Base-by-base conservation (phyloP, 371 early-diverging fungal species). In the Capniomyces stellatus region DNA sequence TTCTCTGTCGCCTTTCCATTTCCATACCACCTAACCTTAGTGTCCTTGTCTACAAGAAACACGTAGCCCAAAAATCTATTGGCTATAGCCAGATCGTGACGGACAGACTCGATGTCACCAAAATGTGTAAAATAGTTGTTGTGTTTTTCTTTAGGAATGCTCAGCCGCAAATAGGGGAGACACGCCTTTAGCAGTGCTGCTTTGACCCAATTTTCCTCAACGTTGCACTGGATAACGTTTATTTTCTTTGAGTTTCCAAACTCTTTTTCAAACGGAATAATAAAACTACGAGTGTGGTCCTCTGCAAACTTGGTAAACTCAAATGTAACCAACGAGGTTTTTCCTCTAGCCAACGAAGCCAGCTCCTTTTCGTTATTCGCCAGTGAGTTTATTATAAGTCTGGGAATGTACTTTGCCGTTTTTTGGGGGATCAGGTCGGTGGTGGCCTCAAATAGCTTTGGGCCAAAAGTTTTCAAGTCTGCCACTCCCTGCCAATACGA, bases 191-290 rank as follows among this genome's bases (percentile, higher is more conserved):
- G 52, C 31, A 68, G 55, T 12, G 51, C 46, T 3, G 62, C 69
- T 62, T 69, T 69, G n/a, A 61, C 57, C 59, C 56, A 61, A 42
- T 69, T 69, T 54, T 69, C 69, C 51, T 66, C 66, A 25, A 66
- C 54, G 19, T 66, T 66, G 19, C 58, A 51, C 63, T 54, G 57
- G 29, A 64, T 51, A 0, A 59, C 55, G 43, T 67, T 58, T 22
- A 50, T 51, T 1, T 49, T 35, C 12, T 52, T 52, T 2, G 19
- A n/a, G 23, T n/a, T 60, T 15, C 40, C 47, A 48, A 61, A 68
- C 3, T 48, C 23, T 19, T 54, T 54, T 15, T 61, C 56, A 40
- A 69, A 69, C 21, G 59, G 54, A 13, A 31, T 28, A 19, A 57
- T 54, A 42, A 54, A 69, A 57, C 65, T 64, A 41, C 30, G 46